Percentiles rank a stretch among this genome's conserved stretches.
Conservation (phyloP, 2,329 filamentous ascomycete species). For the Helotiales sp. region DNA sequence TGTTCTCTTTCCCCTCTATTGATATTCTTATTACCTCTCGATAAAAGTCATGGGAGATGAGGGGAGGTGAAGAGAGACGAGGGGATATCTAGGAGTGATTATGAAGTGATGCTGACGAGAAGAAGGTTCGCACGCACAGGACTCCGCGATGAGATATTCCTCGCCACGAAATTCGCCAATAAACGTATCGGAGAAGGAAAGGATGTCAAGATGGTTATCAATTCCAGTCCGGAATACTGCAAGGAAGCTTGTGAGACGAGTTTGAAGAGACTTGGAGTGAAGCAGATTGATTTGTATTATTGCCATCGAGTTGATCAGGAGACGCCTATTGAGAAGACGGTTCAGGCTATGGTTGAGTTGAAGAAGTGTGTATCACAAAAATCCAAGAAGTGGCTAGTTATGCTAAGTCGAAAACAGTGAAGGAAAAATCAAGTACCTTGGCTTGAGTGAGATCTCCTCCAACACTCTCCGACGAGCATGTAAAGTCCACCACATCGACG, state of each 20-base stretch:
- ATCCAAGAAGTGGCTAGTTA: no score
- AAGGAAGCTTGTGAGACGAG: conserved; percentile 42
- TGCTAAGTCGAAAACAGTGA: conserved; percentile 29
- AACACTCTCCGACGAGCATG: conserved; percentile 51
- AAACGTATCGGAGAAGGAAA: conserved; percentile 7
- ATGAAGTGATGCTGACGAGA: no score
- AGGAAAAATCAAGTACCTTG: conserved; percentile 58
- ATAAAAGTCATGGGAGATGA: no score
- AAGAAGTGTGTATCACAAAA: conserved; percentile 34
- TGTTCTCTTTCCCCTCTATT: not conserved
- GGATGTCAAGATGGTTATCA: conserved; percentile 14
- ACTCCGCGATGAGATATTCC: conserved; percentile 48
- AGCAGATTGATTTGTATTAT: conserved; percentile 39
- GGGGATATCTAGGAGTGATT: no score
- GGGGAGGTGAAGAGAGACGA: no score
- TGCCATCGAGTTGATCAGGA: conserved; percentile 42
- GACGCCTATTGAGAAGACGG: conserved; percentile 45
- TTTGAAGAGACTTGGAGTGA: conserved; percentile 41
- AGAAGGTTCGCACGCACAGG: conserved; percentile 44
- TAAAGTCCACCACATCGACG: conserved; percentile 48
- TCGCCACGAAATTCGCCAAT: conserved; percentile 52
- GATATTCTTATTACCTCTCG: not conserved
- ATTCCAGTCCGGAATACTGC: conserved; percentile 43
- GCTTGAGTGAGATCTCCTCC: conserved; percentile 51
- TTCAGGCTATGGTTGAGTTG: conserved; percentile 42